These are phyloP conservation scores for Colletotrichum destructivum DNA, from an alignment of 2,329 filamentous ascomycete species.

Conservation along the genomic window DNA sequence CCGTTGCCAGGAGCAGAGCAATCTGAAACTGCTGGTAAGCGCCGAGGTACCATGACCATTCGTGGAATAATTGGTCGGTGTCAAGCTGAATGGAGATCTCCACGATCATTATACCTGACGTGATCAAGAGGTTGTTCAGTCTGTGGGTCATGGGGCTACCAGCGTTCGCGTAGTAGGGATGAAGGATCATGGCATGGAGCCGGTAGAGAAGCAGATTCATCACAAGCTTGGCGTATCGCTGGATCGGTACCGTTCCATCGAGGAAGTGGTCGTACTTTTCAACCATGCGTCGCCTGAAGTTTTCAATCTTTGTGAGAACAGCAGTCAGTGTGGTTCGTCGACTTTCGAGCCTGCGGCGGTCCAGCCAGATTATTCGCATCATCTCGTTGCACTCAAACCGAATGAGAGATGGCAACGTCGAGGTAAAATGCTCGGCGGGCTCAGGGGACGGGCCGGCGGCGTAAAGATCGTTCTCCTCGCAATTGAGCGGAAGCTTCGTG, in stretches of 20 bases:
- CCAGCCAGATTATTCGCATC: slow-evolving; percentile 79
- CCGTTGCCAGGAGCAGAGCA: slow-evolving; percentile 77
- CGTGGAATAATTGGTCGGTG: slow-evolving; percentile 60
- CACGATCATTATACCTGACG: slow-evolving; percentile 68
- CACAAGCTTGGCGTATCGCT: slow-evolving; percentile 74
- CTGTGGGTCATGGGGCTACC: slow-evolving; percentile 69
- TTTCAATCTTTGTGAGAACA: slow-evolving; percentile 78
- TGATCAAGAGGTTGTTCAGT: slow-evolving; percentile 74
- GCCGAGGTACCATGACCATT: slow-evolving; percentile 80
- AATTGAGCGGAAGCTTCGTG: slow-evolving; percentile 79
- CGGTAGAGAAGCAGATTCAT: slow-evolving; percentile 76
- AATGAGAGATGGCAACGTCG: slow-evolving; percentile 77
- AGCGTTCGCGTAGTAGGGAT: slow-evolving; percentile 73
- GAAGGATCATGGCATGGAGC: slow-evolving; percentile 77
- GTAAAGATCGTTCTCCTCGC: slow-evolving; percentile 76
- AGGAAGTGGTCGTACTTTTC: slow-evolving; percentile 77
- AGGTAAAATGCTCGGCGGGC: slow-evolving; percentile 73
- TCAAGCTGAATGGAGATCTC: slow-evolving; percentile 65
- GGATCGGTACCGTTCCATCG: slow-evolving; percentile 71
- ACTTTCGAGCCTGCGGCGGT: slow-evolving; percentile 75
- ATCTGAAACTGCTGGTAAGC: slow-evolving; percentile 82
- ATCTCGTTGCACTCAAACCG: slow-evolving; percentile 83
- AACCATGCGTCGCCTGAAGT: slow-evolving; percentile 75
- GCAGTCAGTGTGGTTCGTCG: slow-evolving; percentile 74
- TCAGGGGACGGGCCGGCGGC: slow-evolving; percentile 57